These are phyloP conservation scores for Lentinula boryana DNA, from an alignment of 768 basidiomycete genomes.

Conservation along the genomic window DNA sequence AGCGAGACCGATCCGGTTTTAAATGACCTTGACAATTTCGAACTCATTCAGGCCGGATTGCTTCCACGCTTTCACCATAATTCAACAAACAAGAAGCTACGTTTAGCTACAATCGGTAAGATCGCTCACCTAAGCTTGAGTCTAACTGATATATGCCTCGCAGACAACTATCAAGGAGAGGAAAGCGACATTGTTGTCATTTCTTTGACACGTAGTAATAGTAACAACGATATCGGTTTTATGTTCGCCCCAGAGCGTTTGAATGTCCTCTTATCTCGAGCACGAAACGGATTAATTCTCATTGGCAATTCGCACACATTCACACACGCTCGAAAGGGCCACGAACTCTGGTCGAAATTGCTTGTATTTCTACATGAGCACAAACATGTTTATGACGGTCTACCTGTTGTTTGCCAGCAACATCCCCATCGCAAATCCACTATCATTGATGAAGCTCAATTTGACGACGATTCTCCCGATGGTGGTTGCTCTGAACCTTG, in stretches of 20 bases:
- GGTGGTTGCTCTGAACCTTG: constrained; percentile 60
- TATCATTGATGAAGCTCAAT: constrained; percentile 38
- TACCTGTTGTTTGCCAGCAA: constrained; percentile 53
- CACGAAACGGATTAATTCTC: constrained; percentile 58
- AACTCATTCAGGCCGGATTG: constrained; percentile 54
- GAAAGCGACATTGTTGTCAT: constrained; percentile 65
- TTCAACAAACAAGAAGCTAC: constrained; percentile 37
- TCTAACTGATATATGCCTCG: constrained; percentile 22
- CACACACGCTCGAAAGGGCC: constrained; percentile 41
- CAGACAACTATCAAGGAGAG: constrained; percentile 77
- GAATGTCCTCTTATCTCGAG: constrained; percentile 66
- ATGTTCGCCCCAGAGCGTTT: constrained; percentile 66
- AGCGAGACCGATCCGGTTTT: constrained; percentile 51
- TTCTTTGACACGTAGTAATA: constrained; percentile 57
- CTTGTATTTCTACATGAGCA: constrained; percentile 36
- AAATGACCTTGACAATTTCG: constrained; percentile 55
- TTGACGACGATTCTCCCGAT: constrained; percentile 47
- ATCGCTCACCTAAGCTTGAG: constrained; percentile 14
- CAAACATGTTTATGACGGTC: constrained; percentile 48
- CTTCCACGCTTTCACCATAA: constrained; percentile 32
- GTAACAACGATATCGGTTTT: constrained; percentile 55
- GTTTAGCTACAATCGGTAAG: constrained; percentile 62
- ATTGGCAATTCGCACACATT: constrained; percentile 63
- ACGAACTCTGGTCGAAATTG: constrained; percentile 44
- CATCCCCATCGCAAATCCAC: constrained; percentile 38